A percentile compares a stretch with the other conserved stretches of the same genome.
Conservation (phyloP, 768 basidiomycete species). For the Kwoniella dejecticola region DNA sequence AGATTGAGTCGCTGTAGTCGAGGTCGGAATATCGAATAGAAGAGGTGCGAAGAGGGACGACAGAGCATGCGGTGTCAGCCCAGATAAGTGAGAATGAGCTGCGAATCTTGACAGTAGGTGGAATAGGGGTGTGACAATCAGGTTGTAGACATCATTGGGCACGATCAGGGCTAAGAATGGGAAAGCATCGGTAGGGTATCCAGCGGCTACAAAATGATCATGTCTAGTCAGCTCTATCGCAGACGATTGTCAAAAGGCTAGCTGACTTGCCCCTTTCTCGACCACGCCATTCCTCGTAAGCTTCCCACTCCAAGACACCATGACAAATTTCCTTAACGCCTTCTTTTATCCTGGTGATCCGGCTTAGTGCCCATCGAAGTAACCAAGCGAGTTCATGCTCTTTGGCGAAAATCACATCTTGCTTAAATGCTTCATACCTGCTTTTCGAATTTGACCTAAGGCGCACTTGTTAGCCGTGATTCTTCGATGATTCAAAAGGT, state of each 20-base stretch:
- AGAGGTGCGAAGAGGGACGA: constrained; percentile 87
- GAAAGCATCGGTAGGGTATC: constrained; percentile 74
- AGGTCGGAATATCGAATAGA: constrained; percentile 66
- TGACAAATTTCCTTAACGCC: constrained; percentile 20
- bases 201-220: constrained; percentile 58
- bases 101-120: constrained; percentile 79
- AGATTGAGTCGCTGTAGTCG: constrained; percentile 61
- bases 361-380: constrained; percentile 85
- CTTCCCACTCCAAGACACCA: constrained; percentile 82
- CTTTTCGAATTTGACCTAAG: constrained; percentile 3
- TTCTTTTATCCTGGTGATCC: constrained; percentile 68
- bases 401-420: constrained; percentile 78
- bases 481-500: background rate
- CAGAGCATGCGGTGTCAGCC: constrained; percentile 86
- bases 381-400: constrained; percentile 89
- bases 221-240: constrained; percentile 8
- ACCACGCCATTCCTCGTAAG: constrained; percentile 77
- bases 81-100: constrained; percentile 79
- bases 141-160: constrained; percentile 24
- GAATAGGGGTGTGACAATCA: constrained; percentile 62
- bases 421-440: constrained; percentile 25
- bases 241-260: background rate
- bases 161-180: constrained; percentile 63
- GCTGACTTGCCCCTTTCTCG: constrained; percentile 71
- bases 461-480: background rate